Percentiles rank a stretch among this genome's conserved stretches.
Evolutionary conservation across 495 filamentous ascomycete species (phyloP).

Genomic region (Friedmanniomyces endolithicus): DNA sequence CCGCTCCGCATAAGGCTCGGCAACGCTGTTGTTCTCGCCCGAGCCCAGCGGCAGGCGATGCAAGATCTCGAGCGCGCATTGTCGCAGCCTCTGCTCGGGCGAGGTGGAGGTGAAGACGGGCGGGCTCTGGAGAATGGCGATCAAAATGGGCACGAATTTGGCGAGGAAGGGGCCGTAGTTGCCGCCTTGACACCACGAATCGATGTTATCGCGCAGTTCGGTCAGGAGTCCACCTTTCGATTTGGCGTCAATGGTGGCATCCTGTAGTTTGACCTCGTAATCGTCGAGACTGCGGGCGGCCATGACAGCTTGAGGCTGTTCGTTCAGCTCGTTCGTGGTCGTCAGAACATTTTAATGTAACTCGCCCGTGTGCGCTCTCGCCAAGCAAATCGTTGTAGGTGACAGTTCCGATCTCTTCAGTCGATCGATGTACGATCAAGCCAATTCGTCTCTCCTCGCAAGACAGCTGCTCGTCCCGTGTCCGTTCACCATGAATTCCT

Average conservation of each 20-base stretch:
- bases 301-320: slow-evolving; percentile 5
- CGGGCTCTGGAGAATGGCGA: slow-evolving; percentile 68
- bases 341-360: not conserved
- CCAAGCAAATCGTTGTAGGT: not conserved
- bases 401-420: too few species aligned
- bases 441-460: too few species aligned
- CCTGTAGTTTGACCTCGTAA: slow-evolving; percentile 27
- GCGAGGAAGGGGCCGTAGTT: slow-evolving; percentile 66
- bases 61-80: slow-evolving; percentile 84
- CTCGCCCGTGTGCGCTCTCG: not conserved
- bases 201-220: slow-evolving; percentile 74
- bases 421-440: too few species aligned
- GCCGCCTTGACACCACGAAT: slow-evolving; percentile 51
- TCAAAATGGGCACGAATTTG: slow-evolving; percentile 81
- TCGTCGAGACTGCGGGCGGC: slow-evolving; percentile 18
- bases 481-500: not conserved
- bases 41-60: slow-evolving; percentile 75
- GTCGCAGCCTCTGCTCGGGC: slow-evolving; percentile 77
- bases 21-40: slow-evolving; percentile 50
- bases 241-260: slow-evolving; percentile 50
- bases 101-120: slow-evolving; percentile 85
- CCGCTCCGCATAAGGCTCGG: slow-evolving; percentile 75
- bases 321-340: not conserved
- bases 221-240: slow-evolving; percentile 62
- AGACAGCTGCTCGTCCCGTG: not conserved